Evolutionary conservation across 352 stramenopile species (phyloP).

Genomic region (Plasmopara muralis): DNA sequence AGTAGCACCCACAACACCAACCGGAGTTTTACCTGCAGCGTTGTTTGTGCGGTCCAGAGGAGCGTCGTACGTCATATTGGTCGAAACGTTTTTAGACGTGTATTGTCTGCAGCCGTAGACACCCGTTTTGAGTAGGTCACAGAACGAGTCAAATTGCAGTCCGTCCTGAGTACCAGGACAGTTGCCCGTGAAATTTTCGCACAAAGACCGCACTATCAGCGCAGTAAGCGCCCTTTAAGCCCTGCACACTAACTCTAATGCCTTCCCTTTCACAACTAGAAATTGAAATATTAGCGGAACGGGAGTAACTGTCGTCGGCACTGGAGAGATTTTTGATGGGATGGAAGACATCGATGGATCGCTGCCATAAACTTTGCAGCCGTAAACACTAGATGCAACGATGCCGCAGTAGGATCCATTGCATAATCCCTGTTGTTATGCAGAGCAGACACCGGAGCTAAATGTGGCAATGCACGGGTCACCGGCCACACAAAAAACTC

Average conservation of each 20-base stretch:
- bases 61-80: slow-evolving; percentile 19
- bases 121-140: slow-evolving; percentile 29
- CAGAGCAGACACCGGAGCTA: slow-evolving; percentile 18
- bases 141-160: slow-evolving; percentile 37
- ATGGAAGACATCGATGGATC: slow-evolving; percentile 6
- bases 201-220: slow-evolving; percentile 30
- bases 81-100: slow-evolving; percentile 16
- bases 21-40: slow-evolving; percentile 17
- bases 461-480: slow-evolving; percentile 24
- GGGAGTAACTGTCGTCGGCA: slow-evolving; percentile 3
- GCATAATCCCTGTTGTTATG: slow-evolving; percentile 18
- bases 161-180: slow-evolving; percentile 32
- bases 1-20: slow-evolving; percentile 19
- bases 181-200: slow-evolving; percentile 21
- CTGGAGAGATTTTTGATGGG: slow-evolving; percentile 3
- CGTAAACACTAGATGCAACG: slow-evolving; percentile 28
- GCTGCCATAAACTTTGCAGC: slow-evolving; percentile 21
- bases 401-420: slow-evolving; percentile 32
- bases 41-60: slow-evolving; percentile 26
- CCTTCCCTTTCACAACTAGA: slow-evolving; percentile 8
- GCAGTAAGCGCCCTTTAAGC: slow-evolving; percentile 37
- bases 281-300: slow-evolving; percentile 4
- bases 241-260: slow-evolving; percentile 28
- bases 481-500: slow-evolving; percentile 24
- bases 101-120: slow-evolving; percentile 42